Evolutionary conservation across 1,284 basidiomycete genomes (phyloP).

Genomic region (Rhodotorula sp.): DNA sequence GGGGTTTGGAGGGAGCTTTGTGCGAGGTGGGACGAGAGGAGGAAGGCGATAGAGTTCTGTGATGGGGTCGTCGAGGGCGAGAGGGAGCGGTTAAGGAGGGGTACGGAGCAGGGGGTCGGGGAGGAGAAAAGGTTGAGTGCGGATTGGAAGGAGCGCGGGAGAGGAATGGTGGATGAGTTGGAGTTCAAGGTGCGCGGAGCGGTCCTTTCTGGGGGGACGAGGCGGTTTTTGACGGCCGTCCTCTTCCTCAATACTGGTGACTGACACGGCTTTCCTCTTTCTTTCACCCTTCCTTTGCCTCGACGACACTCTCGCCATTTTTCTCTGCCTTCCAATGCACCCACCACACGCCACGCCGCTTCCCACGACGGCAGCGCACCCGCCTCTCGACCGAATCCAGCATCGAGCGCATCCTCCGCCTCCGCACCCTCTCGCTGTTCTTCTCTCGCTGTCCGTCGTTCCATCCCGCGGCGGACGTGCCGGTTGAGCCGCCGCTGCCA

Average conservation of each 20-base stretch:
- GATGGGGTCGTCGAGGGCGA: conserved; percentile 5
- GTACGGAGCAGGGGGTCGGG: neutral
- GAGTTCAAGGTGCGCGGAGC: conserved; percentile 27
- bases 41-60: conserved; percentile 23
- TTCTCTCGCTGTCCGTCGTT: conserved; percentile 25
- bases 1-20: conserved; percentile 30
- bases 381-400: conserved; percentile 22
- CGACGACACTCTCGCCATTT: neutral
- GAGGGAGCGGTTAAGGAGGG: neutral
- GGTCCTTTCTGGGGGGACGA: neutral
- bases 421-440: conserved; percentile 28
- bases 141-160: conserved; percentile 14
- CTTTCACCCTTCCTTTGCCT: neutral
- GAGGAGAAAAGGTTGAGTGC: conserved; percentile 14
- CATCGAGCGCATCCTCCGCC: conserved; percentile 33
- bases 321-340: too few relatives aligned
- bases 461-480: neutral
- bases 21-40: conserved; percentile 26
- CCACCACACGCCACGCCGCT: neutral
- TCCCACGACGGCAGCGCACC: neutral
- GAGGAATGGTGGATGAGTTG: conserved; percentile 13
- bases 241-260: too few relatives aligned
- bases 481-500: neutral
- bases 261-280: neutral
- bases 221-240: neutral